Conservation (phyloP, 2,329 filamentous ascomycete genomes). For the Clonostachys rosea region DNA sequence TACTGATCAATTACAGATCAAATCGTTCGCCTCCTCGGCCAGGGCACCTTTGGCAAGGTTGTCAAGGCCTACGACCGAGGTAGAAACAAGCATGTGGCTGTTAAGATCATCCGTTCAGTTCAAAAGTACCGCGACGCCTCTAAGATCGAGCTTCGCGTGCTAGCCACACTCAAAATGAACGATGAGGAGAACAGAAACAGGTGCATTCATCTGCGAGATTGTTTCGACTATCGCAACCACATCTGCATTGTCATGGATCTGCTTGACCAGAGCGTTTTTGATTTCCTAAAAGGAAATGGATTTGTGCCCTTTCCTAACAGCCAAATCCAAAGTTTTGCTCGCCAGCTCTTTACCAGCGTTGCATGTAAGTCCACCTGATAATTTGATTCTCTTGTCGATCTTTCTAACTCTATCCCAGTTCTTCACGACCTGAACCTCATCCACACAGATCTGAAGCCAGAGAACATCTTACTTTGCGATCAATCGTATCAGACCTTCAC, state of each 20-base stretch:
- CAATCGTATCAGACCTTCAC: constrained; percentile 66
- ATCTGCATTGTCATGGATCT: constrained; percentile 81
- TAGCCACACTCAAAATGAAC: constrained; percentile 88
- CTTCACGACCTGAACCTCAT: constrained; percentile 96
- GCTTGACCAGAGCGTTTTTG: constrained; percentile 93
- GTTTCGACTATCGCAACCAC: constrained; percentile 95
- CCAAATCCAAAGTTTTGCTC: constrained; percentile 95
- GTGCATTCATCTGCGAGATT: constrained; percentile 94
- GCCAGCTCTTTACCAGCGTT: constrained; percentile 95
- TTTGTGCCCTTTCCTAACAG: constrained; percentile 98
- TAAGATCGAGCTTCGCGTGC: constrained; percentile 86
- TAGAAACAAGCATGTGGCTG: constrained; percentile 75
- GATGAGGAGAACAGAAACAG: constrained; percentile 90
- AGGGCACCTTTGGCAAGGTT: constrained; percentile 97
- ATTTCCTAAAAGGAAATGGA: constrained; percentile 91
- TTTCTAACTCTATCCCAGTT: constrained; percentile 44
- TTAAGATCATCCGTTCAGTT: constrained; percentile 97
- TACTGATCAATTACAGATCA: constrained; percentile 55
- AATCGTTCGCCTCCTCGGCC: constrained; percentile 84
- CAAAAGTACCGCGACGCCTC: constrained; percentile 98
- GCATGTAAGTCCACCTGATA: constrained; percentile 66
- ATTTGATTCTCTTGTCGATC: neutral
- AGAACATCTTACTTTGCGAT: constrained; percentile 65
- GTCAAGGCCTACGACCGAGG: constrained; percentile 84
- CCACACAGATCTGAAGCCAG: constrained; percentile 75